Evolutionary conservation across 495 filamentous ascomycete species (phyloP), one percentile per base, ranked within the genome.

Genomic region (Trichoderma gamsii): DNA sequence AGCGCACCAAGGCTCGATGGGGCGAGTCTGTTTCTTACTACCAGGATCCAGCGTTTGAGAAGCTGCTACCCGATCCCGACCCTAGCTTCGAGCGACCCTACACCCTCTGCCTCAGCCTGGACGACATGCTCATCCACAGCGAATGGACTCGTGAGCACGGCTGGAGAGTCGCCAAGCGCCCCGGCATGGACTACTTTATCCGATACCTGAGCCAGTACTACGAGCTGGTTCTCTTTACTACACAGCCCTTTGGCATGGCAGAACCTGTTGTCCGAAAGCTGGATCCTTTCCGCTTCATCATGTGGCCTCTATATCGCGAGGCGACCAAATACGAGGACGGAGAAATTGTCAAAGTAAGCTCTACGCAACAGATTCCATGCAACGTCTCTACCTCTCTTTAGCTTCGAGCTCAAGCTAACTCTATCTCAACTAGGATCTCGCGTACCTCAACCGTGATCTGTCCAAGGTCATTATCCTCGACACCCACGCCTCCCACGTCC

Each of bases 131-230:
- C 35, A 87, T 99, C 43, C 94, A 97, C 78, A 92, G 89, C 76
- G 91, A 96, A 72, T 99, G 95, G 95, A 86, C 86, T 25, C 86
- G 93, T 65, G 90, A 98, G 72, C 90, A 97, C 72, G 95, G 95
- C 35, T 99, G 95, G 94, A 87, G 94, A 68, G 86, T 94, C 71
- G 95, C 95, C 52, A 99, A 99, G 80, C 87, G 95, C 43, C 95
- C 95, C 35, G 95, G 95, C 51, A 84, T 97, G 61, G 95, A 99
- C 80, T 99, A 99, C 82, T 98, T 99, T 81, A 78, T 99, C 66
- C 91, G 90, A 73, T 99, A 99, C 75, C 83, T 99, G 49, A 92
- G 89, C 78, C 92, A 97, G 76, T 97, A 98, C 82, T 99, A 97
- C 77, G 95, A 99, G 76, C 83, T 99, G 27, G 96, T 97, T 46